Evolutionary conservation across 2,329 filamentous ascomycete species (phyloP), one percentile per base, ranked within the genome.

Genomic region (Ilyonectria sp.): DNA sequence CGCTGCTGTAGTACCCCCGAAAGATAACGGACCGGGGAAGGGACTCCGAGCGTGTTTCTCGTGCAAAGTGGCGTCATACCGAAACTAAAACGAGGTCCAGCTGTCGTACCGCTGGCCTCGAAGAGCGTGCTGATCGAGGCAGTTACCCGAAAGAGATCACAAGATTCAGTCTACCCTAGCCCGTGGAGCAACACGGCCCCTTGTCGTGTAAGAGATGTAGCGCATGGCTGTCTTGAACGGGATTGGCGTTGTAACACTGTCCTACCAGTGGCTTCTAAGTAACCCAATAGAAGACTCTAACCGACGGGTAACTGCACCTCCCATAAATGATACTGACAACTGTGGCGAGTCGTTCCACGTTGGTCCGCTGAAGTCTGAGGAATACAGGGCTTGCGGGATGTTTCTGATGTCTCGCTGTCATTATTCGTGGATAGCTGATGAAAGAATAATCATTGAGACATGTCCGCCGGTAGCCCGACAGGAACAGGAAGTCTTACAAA

Each of bases 141-240:
- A 61, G 29, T 52, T 31, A 44, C 46, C 52, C 44, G 57, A 13
- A 57, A 23, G 31, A 44, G 33, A 56, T 35, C 58, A 66, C 58
- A 61, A 66, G 63, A 61, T 66, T 53, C 58, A 35, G 63, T n/a
- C 44, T 53, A 43, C 58, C 37, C 52, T 46, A 29, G 58, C 37
- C 21, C 11, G 33, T 54, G 29, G 29, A 56, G 44, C 44, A n/a
- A 19, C 37, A 17, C 13, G 19, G 19, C 19, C 17, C 46, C 33
- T 23, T 21, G 13, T 17, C 50, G 9, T 37, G 46, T 58, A n/a
- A 9, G 15, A 17, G 6, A 52, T 17, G 15, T 7, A 46, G 43
- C n/a, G 4, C 11, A 15, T 37, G 26, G 52, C 23, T 3, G 9
- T 57, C 53, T 46, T n/a, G n/a, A 17, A 26, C 15, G 33, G 17